These are phyloP conservation scores for Centrapalus pauciflorus DNA, from an alignment of 129 eudicot genomes.

Conservation along the genomic window DNA sequence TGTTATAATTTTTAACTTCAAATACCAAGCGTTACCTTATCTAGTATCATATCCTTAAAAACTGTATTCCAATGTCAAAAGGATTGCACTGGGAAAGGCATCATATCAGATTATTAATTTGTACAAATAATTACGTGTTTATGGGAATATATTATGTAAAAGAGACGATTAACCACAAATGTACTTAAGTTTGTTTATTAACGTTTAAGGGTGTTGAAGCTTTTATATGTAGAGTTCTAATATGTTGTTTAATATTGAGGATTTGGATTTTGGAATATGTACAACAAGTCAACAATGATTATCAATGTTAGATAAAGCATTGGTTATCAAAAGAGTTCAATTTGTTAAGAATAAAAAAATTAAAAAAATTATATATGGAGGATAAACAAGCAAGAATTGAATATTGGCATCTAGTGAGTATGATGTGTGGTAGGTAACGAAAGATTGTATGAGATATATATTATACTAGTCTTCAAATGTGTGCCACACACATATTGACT, in stretches of 20 bases:
- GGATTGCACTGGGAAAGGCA: not conserved
- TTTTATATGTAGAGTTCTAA: no score
- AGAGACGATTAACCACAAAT: not conserved
- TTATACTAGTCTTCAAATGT: conserved; percentile 13
- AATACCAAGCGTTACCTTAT: no score
- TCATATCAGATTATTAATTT: not conserved
- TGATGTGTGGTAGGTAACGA: conserved; percentile 12
- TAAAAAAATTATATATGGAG: not conserved
- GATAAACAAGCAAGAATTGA: conserved; percentile 11
- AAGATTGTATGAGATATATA: not conserved
- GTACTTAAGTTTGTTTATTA: no score
- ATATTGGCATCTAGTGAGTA: not conserved
- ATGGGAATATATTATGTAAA: not conserved
- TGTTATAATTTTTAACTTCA: not conserved
- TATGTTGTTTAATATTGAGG: no score
- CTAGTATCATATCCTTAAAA: not conserved
- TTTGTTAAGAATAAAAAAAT: not conserved
- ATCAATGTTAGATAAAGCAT: not conserved
- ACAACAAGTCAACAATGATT: not conserved
- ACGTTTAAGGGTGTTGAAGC: no score
- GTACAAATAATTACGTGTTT: not conserved
- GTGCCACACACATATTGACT: not conserved
- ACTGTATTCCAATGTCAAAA: not conserved
- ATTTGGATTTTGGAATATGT: not conserved
- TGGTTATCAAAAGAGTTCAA: not conserved